Base-by-base conservation (phyloP, 257 asterid genomes). In the Penstemon davidsonii region DNA sequence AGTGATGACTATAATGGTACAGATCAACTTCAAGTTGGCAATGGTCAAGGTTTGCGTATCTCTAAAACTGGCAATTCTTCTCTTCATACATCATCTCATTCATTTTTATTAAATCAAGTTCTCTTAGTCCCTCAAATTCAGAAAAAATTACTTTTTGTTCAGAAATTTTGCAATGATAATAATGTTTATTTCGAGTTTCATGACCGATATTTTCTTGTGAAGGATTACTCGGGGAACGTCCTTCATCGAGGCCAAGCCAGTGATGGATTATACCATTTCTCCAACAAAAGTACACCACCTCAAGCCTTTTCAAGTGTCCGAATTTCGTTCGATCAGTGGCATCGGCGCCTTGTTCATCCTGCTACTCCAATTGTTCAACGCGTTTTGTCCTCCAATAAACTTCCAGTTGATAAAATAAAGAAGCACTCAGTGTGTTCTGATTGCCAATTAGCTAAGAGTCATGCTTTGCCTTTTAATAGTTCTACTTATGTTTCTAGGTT, bases 221-320 rank as follows among this genome's bases (percentile, higher is more conserved):
- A 39, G 64, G 50, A 38, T 3, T 60, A 60, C 64, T 60, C 9
- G 64, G 49, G 64, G 12, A 60, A 40, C n/a, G n/a, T 60, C 50
- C 50, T 3, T 0, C 47, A 38, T 10, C 44, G 64, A 9, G 64
- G 64, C n/a, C 19, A 37, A 6, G 7, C 6, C 7, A 38, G 1
- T 10, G 19, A 59, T 37, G 64, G 64, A 6, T 10, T 59, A 3
- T 59, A 38, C 2, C 15, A 3, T 3, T 59, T 59, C n/a, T 39
- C 8, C 33, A 10, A 4, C 64, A 53, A 11, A 3, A n/a, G 12
- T 5, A 11, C 46, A 2, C 47, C 25, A 4, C 18, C 47, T 7
- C 10, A 33, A 0, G 33, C 64, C 9, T 39, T 36, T 39, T 25
- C 39, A 6, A 33, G 41, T 55, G n/a, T 36, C 25, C 8, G 47